Percentiles rank a stretch among this genome's conserved stretches.
phyloP scores from a whole-genome alignment of 78 protist species.

The Speleostelium caveatum region DNA sequence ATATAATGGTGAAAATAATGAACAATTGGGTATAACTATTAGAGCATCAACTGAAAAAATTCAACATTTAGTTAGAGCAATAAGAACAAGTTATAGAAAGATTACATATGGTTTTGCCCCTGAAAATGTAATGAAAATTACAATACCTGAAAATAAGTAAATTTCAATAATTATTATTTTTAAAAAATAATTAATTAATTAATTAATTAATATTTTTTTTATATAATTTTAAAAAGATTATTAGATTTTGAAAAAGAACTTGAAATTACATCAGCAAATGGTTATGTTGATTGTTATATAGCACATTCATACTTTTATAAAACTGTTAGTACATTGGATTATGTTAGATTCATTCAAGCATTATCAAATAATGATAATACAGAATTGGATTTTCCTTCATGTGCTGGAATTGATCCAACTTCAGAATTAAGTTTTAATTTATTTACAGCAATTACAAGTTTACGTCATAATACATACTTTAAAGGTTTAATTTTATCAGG shows the following conservation, averaged over 20 bases:
- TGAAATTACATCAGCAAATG: constrained; percentile 62
- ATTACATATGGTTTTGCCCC: constrained; percentile 56
- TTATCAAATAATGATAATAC: constrained; percentile 24
- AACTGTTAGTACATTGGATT: constrained; percentile 54
- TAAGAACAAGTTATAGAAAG: constrained; percentile 62
- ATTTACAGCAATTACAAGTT: constrained; percentile 52
- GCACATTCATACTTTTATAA: constrained; percentile 74
- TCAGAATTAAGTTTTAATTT: constrained; percentile 61
- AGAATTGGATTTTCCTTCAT: constrained; percentile 55
- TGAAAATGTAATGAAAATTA: constrained; percentile 19
- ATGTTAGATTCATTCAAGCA: constrained; percentile 46
- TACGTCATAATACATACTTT: constrained; percentile 72
- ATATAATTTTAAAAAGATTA: neutral
- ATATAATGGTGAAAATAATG: constrained; percentile 20
- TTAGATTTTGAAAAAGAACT: constrained; percentile 14
- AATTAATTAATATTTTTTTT: neutral
- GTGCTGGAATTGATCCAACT: constrained; percentile 67
- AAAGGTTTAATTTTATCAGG: constrained; percentile 50
- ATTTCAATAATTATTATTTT: neutral
- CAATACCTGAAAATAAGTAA: constrained; percentile 25
- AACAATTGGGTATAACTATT: constrained; percentile 29
- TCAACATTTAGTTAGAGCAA: constrained; percentile 26
- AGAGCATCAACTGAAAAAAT: constrained; percentile 50
- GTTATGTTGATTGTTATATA: constrained; percentile 53
- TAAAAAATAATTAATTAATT: neutral